phyloP scores from a whole-genome alignment of 2,329 filamentous ascomycete genomes.

The Cladosporium austrohemisphaericum region DNA sequence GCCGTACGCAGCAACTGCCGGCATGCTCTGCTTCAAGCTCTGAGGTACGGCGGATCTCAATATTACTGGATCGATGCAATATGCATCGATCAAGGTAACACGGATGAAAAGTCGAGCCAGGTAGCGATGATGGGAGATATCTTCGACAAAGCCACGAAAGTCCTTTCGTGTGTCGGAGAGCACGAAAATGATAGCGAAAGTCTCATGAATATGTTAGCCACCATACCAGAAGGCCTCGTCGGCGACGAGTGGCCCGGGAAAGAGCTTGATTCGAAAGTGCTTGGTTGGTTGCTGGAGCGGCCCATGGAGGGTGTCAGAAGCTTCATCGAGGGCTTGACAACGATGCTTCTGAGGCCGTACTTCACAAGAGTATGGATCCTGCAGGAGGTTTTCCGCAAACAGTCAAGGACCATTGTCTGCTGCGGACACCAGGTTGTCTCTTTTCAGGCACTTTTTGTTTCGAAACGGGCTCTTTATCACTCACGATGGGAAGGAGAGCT shows the following conservation, averaged over 20 bases:
- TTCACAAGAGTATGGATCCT: slow-evolving; percentile 13
- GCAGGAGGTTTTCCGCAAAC: slow-evolving; percentile 6
- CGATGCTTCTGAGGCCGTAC: neutral
- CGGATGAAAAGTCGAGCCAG: neutral
- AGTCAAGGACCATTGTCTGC: neutral
- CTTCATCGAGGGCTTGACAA: neutral
- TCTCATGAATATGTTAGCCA: neutral
- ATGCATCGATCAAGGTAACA: neutral
- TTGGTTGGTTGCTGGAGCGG: neutral
- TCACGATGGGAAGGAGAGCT: neutral
- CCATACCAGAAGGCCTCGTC: neutral
- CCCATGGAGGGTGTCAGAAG: neutral
- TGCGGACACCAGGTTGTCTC: neutral
- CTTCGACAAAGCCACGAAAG: neutral
- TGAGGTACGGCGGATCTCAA: neutral
- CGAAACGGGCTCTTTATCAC: neutral
- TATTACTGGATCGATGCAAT: neutral
- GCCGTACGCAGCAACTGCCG: too few species aligned
- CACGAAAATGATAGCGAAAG: neutral
- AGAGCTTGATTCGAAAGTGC: neutral
- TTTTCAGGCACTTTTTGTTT: neutral
- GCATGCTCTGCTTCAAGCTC: neutral
- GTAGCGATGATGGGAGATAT: neutral
- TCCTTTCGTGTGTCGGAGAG: neutral
- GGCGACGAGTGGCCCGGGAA: neutral